These are phyloP conservation scores for Candida krabiensis DNA, from an alignment of 805 yeast genomes.

Conservation along the genomic window DNA sequence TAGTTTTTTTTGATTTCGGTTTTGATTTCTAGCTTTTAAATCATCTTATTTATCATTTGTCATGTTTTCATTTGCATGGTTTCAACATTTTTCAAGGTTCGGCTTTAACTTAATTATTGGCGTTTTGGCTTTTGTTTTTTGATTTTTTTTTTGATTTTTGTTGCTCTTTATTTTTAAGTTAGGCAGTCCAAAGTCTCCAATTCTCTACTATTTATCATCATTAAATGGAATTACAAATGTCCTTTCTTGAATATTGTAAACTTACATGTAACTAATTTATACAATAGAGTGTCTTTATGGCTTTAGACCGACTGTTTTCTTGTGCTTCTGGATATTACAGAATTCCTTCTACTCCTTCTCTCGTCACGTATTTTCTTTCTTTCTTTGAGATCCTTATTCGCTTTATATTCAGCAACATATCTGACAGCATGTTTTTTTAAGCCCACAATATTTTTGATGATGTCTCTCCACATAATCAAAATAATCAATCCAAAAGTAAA, in stretches of 20 bases:
- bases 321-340: neutral
- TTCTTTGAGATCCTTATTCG: neutral
- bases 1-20: neutral
- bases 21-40: neutral
- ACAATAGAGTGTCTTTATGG: too few relatives aligned
- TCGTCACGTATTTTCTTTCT: neutral
- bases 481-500: conserved; percentile 37
- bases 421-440: conserved; percentile 8
- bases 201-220: too few relatives aligned
- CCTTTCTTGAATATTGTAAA: too few relatives aligned
- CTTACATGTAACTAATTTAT: too few relatives aligned
- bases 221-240: too few relatives aligned
- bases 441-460: conserved; percentile 7
- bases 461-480: conserved; percentile 35
- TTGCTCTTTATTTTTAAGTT: too few relatives aligned
- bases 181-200: too few relatives aligned
- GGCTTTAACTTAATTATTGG: too few relatives aligned
- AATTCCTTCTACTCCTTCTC: neutral
- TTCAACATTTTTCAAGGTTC: neutral
- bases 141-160: too few relatives aligned
- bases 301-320: neutral
- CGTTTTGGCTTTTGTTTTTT: too few relatives aligned
- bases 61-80: conserved; percentile 1
- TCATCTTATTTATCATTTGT: conserved; percentile 1
- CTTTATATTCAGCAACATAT: conserved; percentile 6